Evolutionary conservation across 2,329 filamentous ascomycete species (phyloP), one percentile per base, ranked within the genome.

Genomic region (Cercospora sesami): DNA sequence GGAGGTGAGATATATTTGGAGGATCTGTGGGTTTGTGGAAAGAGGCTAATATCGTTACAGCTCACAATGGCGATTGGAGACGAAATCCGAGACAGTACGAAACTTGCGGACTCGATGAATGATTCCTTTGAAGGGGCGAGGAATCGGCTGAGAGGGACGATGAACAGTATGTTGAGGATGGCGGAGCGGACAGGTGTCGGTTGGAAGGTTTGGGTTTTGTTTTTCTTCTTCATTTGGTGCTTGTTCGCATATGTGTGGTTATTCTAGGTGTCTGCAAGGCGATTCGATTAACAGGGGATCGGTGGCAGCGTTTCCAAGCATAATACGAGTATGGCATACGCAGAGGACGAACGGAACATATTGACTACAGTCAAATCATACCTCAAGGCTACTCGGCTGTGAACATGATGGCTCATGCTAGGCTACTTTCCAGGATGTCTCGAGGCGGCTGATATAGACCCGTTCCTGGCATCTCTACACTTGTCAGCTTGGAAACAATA

Each of bases 91-190:
- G 92, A 96, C 71, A 95, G 91, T 14, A 92, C 92, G 2, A 90
- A 92, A 1, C 86, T 98, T 4, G 91, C 93, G 2, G 93, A 97
- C 75, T 94, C 93, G 81, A 97, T 99, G 90, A 98, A 98, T 80
- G 92, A 97, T 77, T 87, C 89, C 5, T 99, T 98, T 78, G 94
- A 98, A 78, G 89, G 87, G 75, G 96, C 94, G 63, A 85, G 94
- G 36, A 82, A 93, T 63, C 87, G 91, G 71, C 83, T 99, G 70
- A 87, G 90, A 55, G 93, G 94, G 64, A 98, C 96, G 18, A 98
- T 99, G 95, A 97, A 93, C 78, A 86, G 94, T 68, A 99, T 99
- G 95, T 82, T 98, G 72, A 79, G 94, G 64, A 99, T 99, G 95
- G 95, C 95, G 4, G 88, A 98, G 82, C 86, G 89, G 75, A 96